A percentile compares a stretch with the other conserved stretches of the same genome.
Evolutionary conservation across 441 rosid genomes (phyloP).

Genomic region (Rhodomyrtus psidioides): DNA sequence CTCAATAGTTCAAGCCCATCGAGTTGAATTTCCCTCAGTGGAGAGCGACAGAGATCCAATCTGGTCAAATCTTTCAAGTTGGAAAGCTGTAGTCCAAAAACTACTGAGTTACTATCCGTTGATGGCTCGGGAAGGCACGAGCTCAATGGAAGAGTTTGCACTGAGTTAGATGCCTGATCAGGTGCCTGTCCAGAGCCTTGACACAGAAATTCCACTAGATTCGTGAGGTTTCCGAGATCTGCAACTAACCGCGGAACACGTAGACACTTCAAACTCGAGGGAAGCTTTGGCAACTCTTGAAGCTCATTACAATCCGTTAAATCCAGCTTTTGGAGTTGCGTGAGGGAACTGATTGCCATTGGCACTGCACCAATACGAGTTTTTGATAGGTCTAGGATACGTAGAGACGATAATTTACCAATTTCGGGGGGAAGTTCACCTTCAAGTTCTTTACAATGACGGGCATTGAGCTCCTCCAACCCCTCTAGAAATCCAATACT

Average conservation of each 20-base stretch:
- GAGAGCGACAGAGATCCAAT: neutral
- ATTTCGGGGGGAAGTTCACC: neutral
- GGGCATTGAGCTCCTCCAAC: neutral
- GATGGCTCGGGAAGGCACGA: too few relatives aligned
- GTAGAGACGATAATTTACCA: rapidly evolving
- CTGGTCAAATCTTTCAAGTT: neutral
- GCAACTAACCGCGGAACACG: rapidly evolving
- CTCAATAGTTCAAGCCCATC: neutral
- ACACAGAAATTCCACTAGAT: rapidly evolving
- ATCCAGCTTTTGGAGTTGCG: too few relatives aligned
- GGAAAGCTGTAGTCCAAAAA: neutral
- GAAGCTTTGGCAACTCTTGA: too few relatives aligned
- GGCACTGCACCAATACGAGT: neutral
- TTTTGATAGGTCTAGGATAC: rapidly evolving
- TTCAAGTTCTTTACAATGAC: rapidly evolving
- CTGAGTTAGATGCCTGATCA: neutral
- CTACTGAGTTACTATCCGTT: neutral
- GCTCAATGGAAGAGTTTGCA: neutral
- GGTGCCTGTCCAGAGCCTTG: rapidly evolving
- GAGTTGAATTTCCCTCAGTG: neutral
- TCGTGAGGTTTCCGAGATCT: neutral
- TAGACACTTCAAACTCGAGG: too few relatives aligned
- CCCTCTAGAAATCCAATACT: too few relatives aligned
- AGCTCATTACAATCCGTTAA: too few relatives aligned
- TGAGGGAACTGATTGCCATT: too few relatives aligned